These are phyloP conservation scores for Trebouxia gelatinosa DNA, from an alignment of 163 green algal genomes.

Conservation along the genomic window DNA sequence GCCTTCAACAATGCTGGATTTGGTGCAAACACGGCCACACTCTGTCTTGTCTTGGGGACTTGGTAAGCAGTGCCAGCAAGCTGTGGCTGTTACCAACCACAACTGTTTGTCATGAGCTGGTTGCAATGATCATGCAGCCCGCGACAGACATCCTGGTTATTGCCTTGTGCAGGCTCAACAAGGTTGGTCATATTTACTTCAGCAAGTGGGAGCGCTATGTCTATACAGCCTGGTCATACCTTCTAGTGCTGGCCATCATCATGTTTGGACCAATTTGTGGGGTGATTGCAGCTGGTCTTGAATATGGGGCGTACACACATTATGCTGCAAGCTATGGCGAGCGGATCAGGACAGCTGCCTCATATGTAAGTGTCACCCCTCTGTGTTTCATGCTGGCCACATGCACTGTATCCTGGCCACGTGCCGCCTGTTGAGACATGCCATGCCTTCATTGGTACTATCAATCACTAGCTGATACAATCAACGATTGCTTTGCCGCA, in stretches of 20 bases:
- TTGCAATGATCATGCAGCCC: too few relatives aligned
- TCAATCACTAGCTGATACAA: too few relatives aligned
- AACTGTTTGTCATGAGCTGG: too few relatives aligned
- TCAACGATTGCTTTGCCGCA: too few relatives aligned
- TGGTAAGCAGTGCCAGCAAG: too few relatives aligned
- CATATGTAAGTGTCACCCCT: background rate
- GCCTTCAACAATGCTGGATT: constrained; percentile 21
- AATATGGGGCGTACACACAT: background rate
- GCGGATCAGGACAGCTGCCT: background rate
- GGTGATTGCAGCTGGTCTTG: constrained; percentile 10
- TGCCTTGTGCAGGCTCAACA: background rate
- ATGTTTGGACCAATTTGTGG: constrained; percentile 23
- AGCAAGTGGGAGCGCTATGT: background rate
- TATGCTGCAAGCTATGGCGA: background rate
- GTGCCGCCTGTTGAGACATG: too few relatives aligned
- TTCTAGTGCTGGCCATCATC: constrained; percentile 3
- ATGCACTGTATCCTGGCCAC: too few relatives aligned
- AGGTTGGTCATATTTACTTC: background rate
- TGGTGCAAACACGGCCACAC: constrained; percentile 15
- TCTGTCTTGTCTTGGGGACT: background rate
- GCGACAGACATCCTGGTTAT: too few relatives aligned
- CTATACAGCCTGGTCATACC: background rate
- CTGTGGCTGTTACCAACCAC: too few relatives aligned
- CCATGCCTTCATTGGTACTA: too few relatives aligned
- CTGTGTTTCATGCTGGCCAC: background rate